Conservation (phyloP, 2,329 filamentous ascomycete genomes). For the Penicillium sp. region DNA sequence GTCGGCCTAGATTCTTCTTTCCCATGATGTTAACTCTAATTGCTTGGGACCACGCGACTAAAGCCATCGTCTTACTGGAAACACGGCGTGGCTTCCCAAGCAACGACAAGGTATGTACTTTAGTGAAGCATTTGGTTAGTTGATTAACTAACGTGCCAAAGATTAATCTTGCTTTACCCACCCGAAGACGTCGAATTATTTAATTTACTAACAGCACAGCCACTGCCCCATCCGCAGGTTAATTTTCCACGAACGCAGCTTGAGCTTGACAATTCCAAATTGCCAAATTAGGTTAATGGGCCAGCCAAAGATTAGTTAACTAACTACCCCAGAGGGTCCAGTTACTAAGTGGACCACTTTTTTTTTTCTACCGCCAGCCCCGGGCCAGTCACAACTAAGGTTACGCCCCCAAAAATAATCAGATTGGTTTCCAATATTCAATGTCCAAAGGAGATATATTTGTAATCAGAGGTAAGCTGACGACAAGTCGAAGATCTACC, state of each 20-base stretch:
- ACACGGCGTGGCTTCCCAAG: neutral
- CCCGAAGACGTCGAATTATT: neutral
- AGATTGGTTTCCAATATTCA: neutral
- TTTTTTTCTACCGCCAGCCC: neutral
- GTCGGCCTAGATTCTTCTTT: neutral
- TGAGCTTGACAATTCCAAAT: neutral
- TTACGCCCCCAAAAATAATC: neutral
- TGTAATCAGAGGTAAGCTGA: conserved; percentile 1
- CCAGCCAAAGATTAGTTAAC: neutral
- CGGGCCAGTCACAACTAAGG: neutral
- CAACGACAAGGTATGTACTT: neutral
- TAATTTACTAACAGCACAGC: neutral
- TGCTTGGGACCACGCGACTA: neutral
- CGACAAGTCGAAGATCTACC: neutral
- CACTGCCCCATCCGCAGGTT: neutral
- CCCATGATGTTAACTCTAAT: neutral
- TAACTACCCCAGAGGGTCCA: neutral
- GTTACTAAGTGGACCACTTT: neutral
- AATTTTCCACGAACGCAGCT: neutral
- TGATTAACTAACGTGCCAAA: neutral
- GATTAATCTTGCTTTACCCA: neutral
- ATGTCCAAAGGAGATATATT: neutral
- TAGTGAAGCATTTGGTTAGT: neutral
- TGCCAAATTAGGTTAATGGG: conserved; percentile 1
- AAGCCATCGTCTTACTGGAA: neutral